These are phyloP conservation scores for Salix suchowensis DNA, from an alignment of 345 rosid genomes.

Conservation along the genomic window DNA sequence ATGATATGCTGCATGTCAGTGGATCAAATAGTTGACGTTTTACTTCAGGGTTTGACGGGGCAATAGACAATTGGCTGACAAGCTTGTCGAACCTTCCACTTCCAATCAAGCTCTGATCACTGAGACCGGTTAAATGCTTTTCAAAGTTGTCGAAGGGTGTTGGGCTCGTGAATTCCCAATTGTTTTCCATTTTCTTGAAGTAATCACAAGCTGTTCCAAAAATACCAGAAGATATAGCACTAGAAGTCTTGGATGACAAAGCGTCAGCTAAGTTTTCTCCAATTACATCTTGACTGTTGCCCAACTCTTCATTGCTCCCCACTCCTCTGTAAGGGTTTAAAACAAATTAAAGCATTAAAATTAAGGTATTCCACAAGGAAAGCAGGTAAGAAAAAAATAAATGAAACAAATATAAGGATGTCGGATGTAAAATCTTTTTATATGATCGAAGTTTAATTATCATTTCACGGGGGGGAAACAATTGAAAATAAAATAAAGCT, in stretches of 20 bases:
- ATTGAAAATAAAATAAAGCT: no score
- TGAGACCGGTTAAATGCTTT: constrained; percentile 25
- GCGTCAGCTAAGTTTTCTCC: constrained; percentile 51
- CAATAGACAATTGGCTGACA: constrained; percentile 68
- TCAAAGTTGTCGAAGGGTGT: constrained; percentile 28
- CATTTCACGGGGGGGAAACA: not conserved
- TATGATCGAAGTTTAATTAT: not conserved
- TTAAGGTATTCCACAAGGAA: not conserved
- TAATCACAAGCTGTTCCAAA: constrained; percentile 46
- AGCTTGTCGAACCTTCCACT: constrained; percentile 42
- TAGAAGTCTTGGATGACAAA: constrained; percentile 38
- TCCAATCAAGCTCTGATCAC: constrained; percentile 14
- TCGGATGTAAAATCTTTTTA: not conserved
- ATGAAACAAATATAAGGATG: not conserved
- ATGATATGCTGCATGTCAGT: constrained; percentile 35
- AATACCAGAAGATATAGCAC: constrained; percentile 28
- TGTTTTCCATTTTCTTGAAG: constrained; percentile 42
- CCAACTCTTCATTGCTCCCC: constrained; percentile 40
- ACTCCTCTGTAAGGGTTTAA: constrained; percentile 31
- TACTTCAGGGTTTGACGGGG: constrained; percentile 54
- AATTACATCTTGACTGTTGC: constrained; percentile 30
- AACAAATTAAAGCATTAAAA: not conserved
- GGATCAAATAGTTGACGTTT: constrained; percentile 22
- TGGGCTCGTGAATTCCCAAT: constrained; percentile 39
- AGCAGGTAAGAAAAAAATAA: not conserved